phyloP scores from a whole-genome alignment of 140 eudicot species.

The Cichorium intybus region DNA sequence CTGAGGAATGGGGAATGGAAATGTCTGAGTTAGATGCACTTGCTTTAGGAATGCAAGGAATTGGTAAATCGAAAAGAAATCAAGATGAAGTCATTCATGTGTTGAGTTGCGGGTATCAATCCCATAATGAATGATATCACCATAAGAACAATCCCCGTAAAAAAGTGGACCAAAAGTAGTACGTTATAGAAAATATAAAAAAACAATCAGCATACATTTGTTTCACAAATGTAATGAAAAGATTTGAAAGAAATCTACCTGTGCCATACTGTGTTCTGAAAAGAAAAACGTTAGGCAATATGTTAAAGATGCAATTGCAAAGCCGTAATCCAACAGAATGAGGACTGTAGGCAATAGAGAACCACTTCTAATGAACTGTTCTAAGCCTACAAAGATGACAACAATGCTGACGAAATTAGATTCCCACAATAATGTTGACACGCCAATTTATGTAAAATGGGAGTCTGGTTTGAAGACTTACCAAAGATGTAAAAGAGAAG shows the following conservation, averaged over 20 bases:
- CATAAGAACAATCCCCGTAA: constrained; percentile 91
- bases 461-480: constrained; percentile 20
- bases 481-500: no score
- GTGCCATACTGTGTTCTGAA: no score
- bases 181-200: constrained; percentile 62
- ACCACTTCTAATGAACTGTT: constrained; percentile 86
- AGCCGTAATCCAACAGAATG: no score
- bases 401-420: constrained; percentile 8
- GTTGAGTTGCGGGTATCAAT: constrained; percentile 56
- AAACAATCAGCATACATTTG: constrained; percentile 19
- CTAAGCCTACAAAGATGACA: constrained; percentile 52
- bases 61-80: constrained; percentile 17
- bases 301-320: no score
- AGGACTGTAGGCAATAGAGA: no score
- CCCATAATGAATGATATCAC: constrained; percentile 96
- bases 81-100: constrained; percentile 37
- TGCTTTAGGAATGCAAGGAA: constrained; percentile 40
- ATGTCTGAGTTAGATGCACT: constrained; percentile 39
- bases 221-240: constrained; percentile 11
- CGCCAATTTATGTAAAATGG: not conserved
- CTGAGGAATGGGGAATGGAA: no score
- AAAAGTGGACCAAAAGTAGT: constrained; percentile 83
- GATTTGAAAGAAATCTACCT: no score
- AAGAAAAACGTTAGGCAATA: no score
- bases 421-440: not conserved